Conservation (phyloP, 192 early-diverging fungal species). For the Entrophospora sp. region DNA sequence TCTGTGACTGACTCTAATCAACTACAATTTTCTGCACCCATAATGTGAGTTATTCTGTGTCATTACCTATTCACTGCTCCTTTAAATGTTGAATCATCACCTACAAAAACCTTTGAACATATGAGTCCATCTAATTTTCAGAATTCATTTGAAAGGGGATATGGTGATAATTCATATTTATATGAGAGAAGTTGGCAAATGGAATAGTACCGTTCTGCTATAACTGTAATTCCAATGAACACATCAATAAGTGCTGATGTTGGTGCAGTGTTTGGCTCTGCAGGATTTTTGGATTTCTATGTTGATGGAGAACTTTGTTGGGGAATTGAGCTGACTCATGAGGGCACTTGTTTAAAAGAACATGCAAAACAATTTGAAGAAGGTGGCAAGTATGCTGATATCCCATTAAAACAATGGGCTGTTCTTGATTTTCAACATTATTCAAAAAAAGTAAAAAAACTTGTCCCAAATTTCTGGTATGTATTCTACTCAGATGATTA, state of each 20-base stretch:
- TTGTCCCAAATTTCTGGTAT: constrained; percentile 12
- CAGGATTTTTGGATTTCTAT: constrained; percentile 19
- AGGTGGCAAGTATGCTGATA: background rate
- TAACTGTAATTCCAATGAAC: constrained; percentile 16
- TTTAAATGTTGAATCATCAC: background rate
- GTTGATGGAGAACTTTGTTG: constrained; percentile 16
- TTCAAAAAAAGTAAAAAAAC: background rate
- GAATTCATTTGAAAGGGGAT: background rate
- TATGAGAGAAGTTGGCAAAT: constrained; percentile 30
- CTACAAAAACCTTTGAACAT: background rate
- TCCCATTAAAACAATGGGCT: constrained; percentile 9
- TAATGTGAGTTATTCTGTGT: background rate
- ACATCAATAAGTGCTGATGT: constrained; percentile 10
- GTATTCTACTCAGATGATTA: constrained; percentile 5
- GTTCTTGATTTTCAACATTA: constrained; percentile 14
- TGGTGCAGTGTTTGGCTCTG: constrained; percentile 6
- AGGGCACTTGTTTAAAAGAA: background rate
- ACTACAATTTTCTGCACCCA: background rate
- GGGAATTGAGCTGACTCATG: constrained; percentile 6
- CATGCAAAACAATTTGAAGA: constrained; percentile 15
- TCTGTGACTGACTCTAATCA: background rate
- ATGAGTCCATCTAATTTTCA: constrained; percentile 1
- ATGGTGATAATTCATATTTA: constrained; percentile 4
- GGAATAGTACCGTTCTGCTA: constrained; percentile 24
- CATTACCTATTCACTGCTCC: background rate